Evolutionary conservation across 179 eudicot genomes (phyloP).

Genomic region (Sideroxylon spinosum): DNA sequence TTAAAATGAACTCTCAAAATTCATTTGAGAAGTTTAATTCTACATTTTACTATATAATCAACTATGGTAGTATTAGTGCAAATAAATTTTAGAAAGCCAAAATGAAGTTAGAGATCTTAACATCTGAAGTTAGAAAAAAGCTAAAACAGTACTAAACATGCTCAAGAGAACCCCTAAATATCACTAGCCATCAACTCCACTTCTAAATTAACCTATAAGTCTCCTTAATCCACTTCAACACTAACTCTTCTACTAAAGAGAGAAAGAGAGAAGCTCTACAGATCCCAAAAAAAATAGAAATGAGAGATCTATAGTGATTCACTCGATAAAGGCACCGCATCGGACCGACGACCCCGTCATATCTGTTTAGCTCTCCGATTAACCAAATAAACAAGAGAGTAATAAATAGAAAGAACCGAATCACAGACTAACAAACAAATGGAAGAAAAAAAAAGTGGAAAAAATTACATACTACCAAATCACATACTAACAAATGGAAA

Average conservation of each 20-base stretch:
- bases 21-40: too few relatives aligned
- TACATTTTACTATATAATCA: too few relatives aligned
- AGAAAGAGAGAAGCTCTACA: background rate
- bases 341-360: constrained; percentile 21
- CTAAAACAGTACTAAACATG: background rate
- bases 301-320: constrained; percentile 27
- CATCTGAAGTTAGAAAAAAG: background rate
- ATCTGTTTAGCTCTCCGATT: too few relatives aligned
- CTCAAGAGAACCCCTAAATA: background rate
- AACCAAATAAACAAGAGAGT: too few relatives aligned
- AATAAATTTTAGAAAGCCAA: background rate
- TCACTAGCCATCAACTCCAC: background rate
- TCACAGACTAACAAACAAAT: too few relatives aligned
- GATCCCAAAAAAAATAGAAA: constrained; percentile 20
- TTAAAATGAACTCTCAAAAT: too few relatives aligned
- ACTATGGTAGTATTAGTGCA: background rate
- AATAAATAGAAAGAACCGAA: too few relatives aligned
- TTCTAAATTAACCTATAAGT: background rate
- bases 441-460: too few relatives aligned
- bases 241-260: background rate
- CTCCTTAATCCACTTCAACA: background rate
- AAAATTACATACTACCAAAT: too few relatives aligned
- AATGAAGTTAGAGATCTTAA: constrained; percentile 11
- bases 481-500: too few relatives aligned
- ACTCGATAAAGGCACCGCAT: constrained; percentile 20